These are phyloP conservation scores for Lactifluus piperatus DNA, from an alignment of 768 basidiomycete genomes.

Conservation along the genomic window DNA sequence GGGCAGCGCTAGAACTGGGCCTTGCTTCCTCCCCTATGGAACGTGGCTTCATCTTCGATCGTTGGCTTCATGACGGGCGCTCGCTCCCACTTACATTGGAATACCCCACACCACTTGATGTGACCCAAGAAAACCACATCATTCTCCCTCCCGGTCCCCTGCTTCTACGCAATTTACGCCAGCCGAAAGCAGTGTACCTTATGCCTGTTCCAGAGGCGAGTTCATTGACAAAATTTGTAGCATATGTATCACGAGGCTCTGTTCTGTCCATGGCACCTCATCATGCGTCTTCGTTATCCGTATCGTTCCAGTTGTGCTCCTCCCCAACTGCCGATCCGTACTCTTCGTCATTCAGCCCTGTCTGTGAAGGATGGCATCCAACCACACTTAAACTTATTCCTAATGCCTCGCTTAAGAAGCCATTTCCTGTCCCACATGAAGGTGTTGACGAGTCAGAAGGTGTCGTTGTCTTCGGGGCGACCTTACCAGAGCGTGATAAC, in stretches of 20 bases:
- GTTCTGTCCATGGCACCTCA: conserved; percentile 45
- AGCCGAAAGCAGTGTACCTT: conserved; percentile 38
- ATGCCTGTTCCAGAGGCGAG: conserved; percentile 34
- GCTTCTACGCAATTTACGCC: conserved; percentile 39
- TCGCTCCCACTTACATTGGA: conserved; percentile 28
- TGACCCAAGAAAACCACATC: conserved; percentile 25
- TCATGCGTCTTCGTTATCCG: conserved; percentile 35
- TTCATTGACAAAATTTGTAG: conserved; percentile 31
- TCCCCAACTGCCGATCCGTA: conserved; percentile 1
- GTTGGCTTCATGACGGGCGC: conserved; percentile 63
- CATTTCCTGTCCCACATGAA: conserved; percentile 59
- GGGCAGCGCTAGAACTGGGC: conserved; percentile 64
- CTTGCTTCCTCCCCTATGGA: conserved; percentile 24
- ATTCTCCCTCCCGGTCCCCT: conserved; percentile 30
- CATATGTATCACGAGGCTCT: conserved; percentile 56
- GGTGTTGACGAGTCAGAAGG: conserved; percentile 73
- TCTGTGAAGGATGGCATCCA: conserved; percentile 30
- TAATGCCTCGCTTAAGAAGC: conserved; percentile 39
- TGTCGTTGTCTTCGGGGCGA: conserved; percentile 52
- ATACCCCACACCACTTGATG: neutral
- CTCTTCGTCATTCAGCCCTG: neutral
- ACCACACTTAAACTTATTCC: conserved; percentile 53
- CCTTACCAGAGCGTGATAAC: conserved; percentile 25
- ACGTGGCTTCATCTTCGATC: conserved; percentile 39
- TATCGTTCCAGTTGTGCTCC: conserved; percentile 41